phyloP scores from a whole-genome alignment of 2,329 filamentous ascomycete species.

The Didymella pomorum region DNA sequence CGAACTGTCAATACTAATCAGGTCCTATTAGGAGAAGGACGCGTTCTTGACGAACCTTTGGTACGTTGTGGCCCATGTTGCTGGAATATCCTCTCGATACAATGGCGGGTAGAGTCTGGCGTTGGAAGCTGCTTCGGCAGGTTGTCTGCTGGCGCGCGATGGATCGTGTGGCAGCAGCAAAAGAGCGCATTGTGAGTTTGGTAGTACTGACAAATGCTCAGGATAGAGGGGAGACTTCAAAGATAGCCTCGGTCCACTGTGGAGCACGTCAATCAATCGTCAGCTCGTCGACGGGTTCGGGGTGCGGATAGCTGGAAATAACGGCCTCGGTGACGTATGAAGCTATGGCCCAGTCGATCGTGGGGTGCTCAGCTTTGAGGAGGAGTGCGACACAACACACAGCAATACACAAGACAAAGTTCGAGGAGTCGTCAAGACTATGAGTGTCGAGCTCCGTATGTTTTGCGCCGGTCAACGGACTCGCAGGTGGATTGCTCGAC shows the following conservation, averaged over 20 bases:
- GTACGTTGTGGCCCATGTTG: constrained; percentile 54
- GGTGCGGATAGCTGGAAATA: constrained; percentile 11
- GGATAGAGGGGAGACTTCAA: constrained; percentile 2
- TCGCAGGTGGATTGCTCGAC: constrained; percentile 3
- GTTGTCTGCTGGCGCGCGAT: constrained; percentile 40
- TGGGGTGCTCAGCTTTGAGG: constrained; percentile 9
- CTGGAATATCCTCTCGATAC: constrained; percentile 51
- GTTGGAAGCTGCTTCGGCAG: constrained; percentile 44
- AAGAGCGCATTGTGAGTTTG: constrained; percentile 42
- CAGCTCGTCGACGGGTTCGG: constrained; percentile 2
- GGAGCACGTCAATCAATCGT: constrained; percentile 21
- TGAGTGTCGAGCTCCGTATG: constrained; percentile 9
- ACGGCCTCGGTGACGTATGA: constrained; percentile 13
- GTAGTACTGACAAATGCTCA: constrained; percentile 6
- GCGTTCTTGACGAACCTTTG: constrained; percentile 41
- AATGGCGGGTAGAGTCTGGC: constrained; percentile 45
- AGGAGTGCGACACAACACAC: neutral
- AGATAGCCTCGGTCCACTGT: constrained; percentile 10
- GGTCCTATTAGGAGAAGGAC: no score
- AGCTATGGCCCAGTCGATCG: constrained; percentile 25
- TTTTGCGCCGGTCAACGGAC: constrained; percentile 15
- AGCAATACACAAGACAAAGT: neutral
- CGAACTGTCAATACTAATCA: constrained; percentile 21
- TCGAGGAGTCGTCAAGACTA: neutral
- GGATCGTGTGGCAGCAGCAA: constrained; percentile 42